Evolutionary conservation across 1,284 basidiomycete genomes (phyloP).

Genomic region (Pascua sp.): DNA sequence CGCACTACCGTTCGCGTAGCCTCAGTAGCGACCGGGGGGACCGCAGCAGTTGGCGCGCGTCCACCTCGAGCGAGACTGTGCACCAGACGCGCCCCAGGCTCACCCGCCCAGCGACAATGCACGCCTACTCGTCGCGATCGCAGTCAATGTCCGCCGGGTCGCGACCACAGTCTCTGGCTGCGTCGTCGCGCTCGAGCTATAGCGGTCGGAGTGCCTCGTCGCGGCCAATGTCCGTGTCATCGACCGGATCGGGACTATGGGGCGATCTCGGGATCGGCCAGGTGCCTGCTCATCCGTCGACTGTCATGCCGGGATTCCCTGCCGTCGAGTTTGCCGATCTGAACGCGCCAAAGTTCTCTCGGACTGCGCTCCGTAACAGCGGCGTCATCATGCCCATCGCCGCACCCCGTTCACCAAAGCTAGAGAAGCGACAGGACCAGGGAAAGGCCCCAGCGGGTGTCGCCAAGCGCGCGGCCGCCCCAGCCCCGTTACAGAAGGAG

Average conservation of each 20-base stretch:
- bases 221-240: neutral
- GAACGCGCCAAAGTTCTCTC: constrained; percentile 13
- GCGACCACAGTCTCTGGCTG: neutral
- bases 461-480: too few relatives aligned
- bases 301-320: constrained; percentile 11
- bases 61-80: too few relatives aligned
- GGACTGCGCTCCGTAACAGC: neutral
- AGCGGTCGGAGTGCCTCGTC: neutral
- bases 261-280: neutral
- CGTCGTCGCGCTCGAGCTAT: neutral
- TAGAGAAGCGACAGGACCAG: too few relatives aligned
- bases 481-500: too few relatives aligned
- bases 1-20: neutral
- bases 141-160: neutral
- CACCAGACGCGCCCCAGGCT: too few relatives aligned
- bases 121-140: neutral
- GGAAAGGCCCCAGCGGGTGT: too few relatives aligned
- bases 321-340: constrained; percentile 9
- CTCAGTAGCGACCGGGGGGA: neutral
- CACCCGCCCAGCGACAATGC: too few relatives aligned
- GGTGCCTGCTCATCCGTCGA: constrained; percentile 9
- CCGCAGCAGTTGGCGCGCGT: neutral
- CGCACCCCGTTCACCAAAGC: neutral
- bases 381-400: constrained; percentile 12
- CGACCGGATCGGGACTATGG: neutral